Conservation (phyloP, 345 rosid species). For the Lumnitzera littorea region DNA sequence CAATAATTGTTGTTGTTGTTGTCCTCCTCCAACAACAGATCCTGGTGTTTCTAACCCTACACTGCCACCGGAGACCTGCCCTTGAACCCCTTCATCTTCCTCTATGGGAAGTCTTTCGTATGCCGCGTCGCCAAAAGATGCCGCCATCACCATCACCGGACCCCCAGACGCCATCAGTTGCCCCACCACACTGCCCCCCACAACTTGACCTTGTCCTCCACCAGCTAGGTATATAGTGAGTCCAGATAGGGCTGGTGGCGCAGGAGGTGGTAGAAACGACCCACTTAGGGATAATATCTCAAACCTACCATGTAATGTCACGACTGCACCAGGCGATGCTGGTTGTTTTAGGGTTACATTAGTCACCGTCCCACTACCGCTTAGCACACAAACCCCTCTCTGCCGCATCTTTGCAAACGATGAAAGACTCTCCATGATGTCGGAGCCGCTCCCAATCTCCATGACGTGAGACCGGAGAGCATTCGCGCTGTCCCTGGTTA, state of each 20-base stretch:
- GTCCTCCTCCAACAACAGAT: slow-evolving; percentile 15
- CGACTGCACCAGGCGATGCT: slow-evolving; percentile 68
- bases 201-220: slow-evolving; percentile 97
- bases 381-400: slow-evolving; percentile 80
- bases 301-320: slow-evolving; percentile 81
- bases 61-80: slow-evolving; percentile 22
- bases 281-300: slow-evolving; percentile 90
- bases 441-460: slow-evolving; percentile 77
- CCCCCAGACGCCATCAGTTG: slow-evolving; percentile 80
- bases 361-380: slow-evolving; percentile 82
- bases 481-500: slow-evolving; percentile 92
- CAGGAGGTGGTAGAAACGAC: slow-evolving; percentile 89
- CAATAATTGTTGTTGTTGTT: slow-evolving; percentile 57
- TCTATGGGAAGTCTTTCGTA: slow-evolving; percentile 80
- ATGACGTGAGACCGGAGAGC: slow-evolving; percentile 91
- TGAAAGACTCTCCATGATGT: slow-evolving; percentile 73
- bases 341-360: slow-evolving; percentile 81
- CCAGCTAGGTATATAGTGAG: slow-evolving; percentile 83
- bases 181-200: slow-evolving; percentile 87
- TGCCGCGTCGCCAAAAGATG: slow-evolving; percentile 98
- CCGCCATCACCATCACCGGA: slow-evolving; percentile 90
- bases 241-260: slow-evolving; percentile 84
- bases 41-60: slow-evolving; percentile 35
- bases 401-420: slow-evolving; percentile 73
- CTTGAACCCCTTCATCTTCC: slow-evolving; percentile 47